Evolutionary conservation across 352 stramenopile species (phyloP).

Genomic region (Globisporangium echinulatum): DNA sequence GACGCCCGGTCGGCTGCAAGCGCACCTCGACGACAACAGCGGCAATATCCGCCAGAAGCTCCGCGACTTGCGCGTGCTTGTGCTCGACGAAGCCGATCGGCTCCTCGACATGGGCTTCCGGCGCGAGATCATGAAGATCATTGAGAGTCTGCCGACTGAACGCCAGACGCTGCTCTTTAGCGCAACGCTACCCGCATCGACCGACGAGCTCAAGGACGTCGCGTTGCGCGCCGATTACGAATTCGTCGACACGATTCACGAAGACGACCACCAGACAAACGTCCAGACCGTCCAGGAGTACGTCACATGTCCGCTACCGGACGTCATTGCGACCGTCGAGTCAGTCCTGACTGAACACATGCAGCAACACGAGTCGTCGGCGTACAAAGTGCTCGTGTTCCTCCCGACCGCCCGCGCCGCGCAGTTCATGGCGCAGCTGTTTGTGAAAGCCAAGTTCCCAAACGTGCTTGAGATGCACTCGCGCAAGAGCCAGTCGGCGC

Average conservation of each 20-base stretch:
- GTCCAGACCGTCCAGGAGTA: conserved; percentile 84
- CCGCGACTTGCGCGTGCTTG: conserved; percentile 47
- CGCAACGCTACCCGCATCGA: conserved; percentile 87
- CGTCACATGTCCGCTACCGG: conserved; percentile 62
- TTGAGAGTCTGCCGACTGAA: conserved; percentile 37
- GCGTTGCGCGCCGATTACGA: conserved; percentile 82
- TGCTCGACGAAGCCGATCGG: conserved; percentile 96
- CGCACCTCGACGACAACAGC: conserved; percentile 93
- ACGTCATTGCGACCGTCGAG: conserved; percentile 71
- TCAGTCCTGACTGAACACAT: conserved; percentile 71
- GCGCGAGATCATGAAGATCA: conserved; percentile 89
- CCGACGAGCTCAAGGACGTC: conserved; percentile 83
- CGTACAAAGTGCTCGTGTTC: conserved; percentile 96
- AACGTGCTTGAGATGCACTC: conserved; percentile 95
- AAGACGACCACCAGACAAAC: conserved; percentile 89
- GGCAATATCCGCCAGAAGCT: conserved; percentile 69
- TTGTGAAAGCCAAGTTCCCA: conserved; percentile 58
- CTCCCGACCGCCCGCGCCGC: conserved; percentile 87
- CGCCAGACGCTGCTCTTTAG: conserved; percentile 96
- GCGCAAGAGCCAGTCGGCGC: conserved; percentile 88
- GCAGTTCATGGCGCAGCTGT: conserved; percentile 89
- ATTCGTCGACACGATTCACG: conserved; percentile 93
- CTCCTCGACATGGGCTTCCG: conserved; percentile 96
- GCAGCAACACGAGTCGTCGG: conserved; percentile 15
- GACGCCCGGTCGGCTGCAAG: conserved; percentile 93